Evolutionary conservation across 495 filamentous ascomycete genomes (phyloP), one percentile per base, ranked within the genome.

Genomic region (Xylaria venustula): DNA sequence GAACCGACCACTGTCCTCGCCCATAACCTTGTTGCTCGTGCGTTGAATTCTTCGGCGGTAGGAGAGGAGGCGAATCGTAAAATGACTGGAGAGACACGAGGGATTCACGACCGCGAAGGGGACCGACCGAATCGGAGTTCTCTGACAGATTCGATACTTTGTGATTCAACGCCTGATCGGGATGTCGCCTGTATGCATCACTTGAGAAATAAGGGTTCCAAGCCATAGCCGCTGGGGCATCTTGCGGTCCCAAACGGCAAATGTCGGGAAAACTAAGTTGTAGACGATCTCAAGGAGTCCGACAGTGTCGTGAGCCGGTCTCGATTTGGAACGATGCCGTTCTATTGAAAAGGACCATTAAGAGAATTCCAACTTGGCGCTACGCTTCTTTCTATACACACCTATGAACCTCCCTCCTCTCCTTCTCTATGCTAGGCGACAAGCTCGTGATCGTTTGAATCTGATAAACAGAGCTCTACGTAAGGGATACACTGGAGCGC

Each of bases 101-200:
- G 0, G 77, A 77, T 32, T 77, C 77, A 17, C 77, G 75, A 4
- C 69, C 62, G 17, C 67, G 75, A 49, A 76, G 53, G 19, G 60
- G 41, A n/a, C 64, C 20, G 25, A 65, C 19, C 20, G 34, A 22
- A 19, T 61, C 49, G 12, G 58, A 61, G 45, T 53, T 69, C 44
- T 79, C 76, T 30, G 76, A 79, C 9, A 80, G 52, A 36, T 69
- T 72, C 28, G 77, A 78, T 52, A 81, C 77, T 60, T 77, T 73
- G 49, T 70, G 68, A 53, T 73, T 75, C 58, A 80, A 60, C 28
- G 65, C 50, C 28, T 69, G 57, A 63, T 61, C 30, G 64, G 71
- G 14, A 53, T 69, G 45, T 64, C 63, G 49, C 61, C 44, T 41
- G 37, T 63, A 64, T 14, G 55, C 55, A 23, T 58, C 45, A 40